Base-by-base conservation (phyloP, 352 stramenopile genomes). In the Phytophthora constricta region DNA sequence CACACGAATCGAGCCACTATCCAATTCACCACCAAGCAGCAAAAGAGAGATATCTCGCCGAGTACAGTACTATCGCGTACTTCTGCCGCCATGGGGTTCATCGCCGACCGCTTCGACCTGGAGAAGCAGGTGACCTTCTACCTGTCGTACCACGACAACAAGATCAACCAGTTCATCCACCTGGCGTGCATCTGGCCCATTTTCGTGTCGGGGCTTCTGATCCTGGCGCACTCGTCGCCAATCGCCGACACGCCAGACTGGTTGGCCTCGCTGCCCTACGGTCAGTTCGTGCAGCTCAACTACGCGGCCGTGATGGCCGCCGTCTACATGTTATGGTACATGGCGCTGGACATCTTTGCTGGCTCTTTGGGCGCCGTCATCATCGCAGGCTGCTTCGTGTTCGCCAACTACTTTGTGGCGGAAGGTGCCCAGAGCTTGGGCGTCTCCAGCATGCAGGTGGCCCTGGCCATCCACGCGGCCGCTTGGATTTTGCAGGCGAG, bases 41-140 rank as follows among this genome's bases (percentile, higher is more conserved):
- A 53, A 31, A 41, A 39, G 20, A 27, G 4, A 20, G 20, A 11
- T 45, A 16, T 31, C 37, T 26, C 20, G 4, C 20, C 23, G 11
- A 46, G 9, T 28, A 46, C n/a, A n/a, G n/a, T n/a, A n/a, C n/a
- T n/a, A n/a, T n/a, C n/a, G n/a, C n/a, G n/a, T n/a, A n/a, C n/a
- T n/a, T n/a, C n/a, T n/a, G n/a, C n/a, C n/a, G 42, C 7, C 23
- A 80, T 76, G 73, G 70, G 65, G n/a, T 74, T 77, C 45, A 61
- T 88, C 57, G 46, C 62, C 0, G 81, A 93, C 43, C 86, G 86
- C 53, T 95, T 95, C 65, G 63, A 93, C 63, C 72, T 96, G 56
- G 88, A 96, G 72, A 92, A 93, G 65, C 87, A 95, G 51, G 63
- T 96, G 26, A 77, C 75, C 28, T 96, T 96, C 80, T 96, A 96